Evolutionary conservation across 2,329 filamentous ascomycete species (phyloP), one percentile per base, ranked within the genome.

Genomic region (Colletotrichum nymphaeae): DNA sequence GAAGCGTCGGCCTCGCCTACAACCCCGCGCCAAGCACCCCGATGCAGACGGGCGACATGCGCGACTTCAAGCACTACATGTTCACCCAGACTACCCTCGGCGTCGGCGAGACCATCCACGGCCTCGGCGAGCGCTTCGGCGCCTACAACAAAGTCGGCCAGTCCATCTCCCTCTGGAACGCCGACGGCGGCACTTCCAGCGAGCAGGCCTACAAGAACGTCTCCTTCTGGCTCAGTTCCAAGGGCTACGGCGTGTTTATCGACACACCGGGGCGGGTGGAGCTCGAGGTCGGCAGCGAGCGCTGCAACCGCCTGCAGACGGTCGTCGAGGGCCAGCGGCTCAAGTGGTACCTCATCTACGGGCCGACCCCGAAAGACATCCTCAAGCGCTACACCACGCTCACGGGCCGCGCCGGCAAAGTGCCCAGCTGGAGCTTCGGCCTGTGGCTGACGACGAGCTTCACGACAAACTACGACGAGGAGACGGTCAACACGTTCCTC

Each of bases 361-460:
- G 93, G 0, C 88, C 89, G 1, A 90, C 89, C 0, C 93, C 93
- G 0, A 94, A 94, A 81, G 92, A 95, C 60, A 89, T 95, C 1
- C 83, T 95, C 19, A 86, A 86, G 49, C 88, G 89, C 75, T 95
- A 95, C 80, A 89, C 92, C 0, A 83, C 88, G 26, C 84, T 95
- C 46, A 94, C 92, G 0, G 93, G 93, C 1, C 87, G 87, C 59
- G 88, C 93, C 0, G 88, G 87, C 46, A 87, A 87, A 68, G 88
- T 94, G 2, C 93, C 93, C 0, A 88, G 88, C 32, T 95, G 93
- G 93, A 94, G 91, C 75, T 95, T 91, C 75, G 93, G 93, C 1
- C 86, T 95, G 9, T 95, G 93, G 93, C 86, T 95, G 24, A 94
- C 91, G 68, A 95, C 93, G 16, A 93, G 90, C 74, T 94, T 94